Percentiles rank a stretch among this genome's conserved stretches.
Evolutionary conservation across 1,139 yeast genomes (phyloP).

Genomic region (Hemisphaericaspora xylofermentans): DNA sequence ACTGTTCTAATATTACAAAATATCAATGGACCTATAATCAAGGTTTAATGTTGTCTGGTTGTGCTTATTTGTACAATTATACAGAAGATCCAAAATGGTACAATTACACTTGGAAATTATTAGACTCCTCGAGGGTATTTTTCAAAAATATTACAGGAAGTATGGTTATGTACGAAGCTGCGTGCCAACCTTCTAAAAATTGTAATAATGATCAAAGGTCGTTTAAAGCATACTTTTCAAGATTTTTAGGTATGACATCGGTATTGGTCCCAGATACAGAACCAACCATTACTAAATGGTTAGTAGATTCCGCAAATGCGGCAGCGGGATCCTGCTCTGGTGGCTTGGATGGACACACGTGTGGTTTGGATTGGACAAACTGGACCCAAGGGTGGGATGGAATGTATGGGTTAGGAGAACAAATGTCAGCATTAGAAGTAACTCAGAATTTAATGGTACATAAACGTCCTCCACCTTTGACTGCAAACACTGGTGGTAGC

Average conservation of each 20-base stretch:
- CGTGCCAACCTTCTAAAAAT: conserved; percentile 60
- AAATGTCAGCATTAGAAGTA: conserved; percentile 82
- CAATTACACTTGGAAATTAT: conserved; percentile 52
- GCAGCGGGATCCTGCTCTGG: conserved; percentile 86
- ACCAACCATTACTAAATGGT: conserved; percentile 48
- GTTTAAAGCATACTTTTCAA: conserved; percentile 77
- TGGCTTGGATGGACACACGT: conserved; percentile 84
- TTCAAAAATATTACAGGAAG: conserved; percentile 50
- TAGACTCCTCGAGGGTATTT: conserved; percentile 51
- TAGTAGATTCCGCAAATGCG: conserved; percentile 67
- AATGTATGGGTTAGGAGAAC: conserved; percentile 87
- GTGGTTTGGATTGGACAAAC: conserved; percentile 79
- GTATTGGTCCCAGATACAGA: conserved; percentile 64
- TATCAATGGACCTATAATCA: conserved; percentile 88
- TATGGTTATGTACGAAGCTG: conserved; percentile 71
- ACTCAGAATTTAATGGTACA: conserved; percentile 62
- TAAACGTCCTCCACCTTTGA: conserved; percentile 56
- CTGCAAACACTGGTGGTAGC: conserved; percentile 59
- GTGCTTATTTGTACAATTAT: conserved; percentile 77
- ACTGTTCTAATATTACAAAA: conserved; percentile 60
- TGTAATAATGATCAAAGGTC: conserved; percentile 92
- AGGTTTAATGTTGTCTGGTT: conserved; percentile 77
- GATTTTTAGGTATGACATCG: conserved; percentile 77
- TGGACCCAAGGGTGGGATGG: conserved; percentile 61
- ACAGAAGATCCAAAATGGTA: conserved; percentile 72